Conservation (phyloP, 331 rosid genomes). For the Ulmus americana region DNA sequence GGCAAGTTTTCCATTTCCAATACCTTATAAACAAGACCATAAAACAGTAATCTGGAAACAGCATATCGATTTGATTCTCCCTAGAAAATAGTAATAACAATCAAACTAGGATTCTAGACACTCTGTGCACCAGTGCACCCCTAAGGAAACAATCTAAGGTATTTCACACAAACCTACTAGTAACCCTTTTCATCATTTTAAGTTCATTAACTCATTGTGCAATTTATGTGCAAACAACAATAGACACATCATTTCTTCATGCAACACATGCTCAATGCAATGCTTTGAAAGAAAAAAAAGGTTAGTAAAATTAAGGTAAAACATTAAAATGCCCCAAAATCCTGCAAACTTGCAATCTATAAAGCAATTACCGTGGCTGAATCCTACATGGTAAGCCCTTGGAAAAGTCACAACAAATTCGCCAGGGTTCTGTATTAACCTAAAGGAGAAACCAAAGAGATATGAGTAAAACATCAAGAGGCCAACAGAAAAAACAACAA, state of each 20-base stretch:
- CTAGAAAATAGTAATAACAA: no score
- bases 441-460: conserved; percentile 36
- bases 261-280: conserved; percentile 2
- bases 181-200: no score
- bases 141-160: no score
- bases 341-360: conserved; percentile 15
- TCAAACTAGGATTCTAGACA: no score
- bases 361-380: conserved; percentile 94
- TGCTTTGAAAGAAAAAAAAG: conserved; percentile 1
- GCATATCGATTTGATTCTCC: no score
- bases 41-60: no score
- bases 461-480: conserved; percentile 32
- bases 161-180: no score
- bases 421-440: conserved; percentile 97
- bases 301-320: conserved; percentile 2
- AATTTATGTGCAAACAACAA: not conserved
- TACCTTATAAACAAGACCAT: no score
- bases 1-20: not conserved
- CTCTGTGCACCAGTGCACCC: no score
- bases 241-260: conserved; percentile 7
- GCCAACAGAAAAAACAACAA: conserved; percentile 18
- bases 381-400: conserved; percentile 98
- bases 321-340: conserved; percentile 11
- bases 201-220: no score
- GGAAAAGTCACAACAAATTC: conserved; percentile 99